Percentiles rank a stretch among this genome's conserved stretches.
These are phyloP conservation scores for Sporothrix phasma DNA, from an alignment of 2,329 filamentous ascomycete genomes.

Conservation along the genomic window DNA sequence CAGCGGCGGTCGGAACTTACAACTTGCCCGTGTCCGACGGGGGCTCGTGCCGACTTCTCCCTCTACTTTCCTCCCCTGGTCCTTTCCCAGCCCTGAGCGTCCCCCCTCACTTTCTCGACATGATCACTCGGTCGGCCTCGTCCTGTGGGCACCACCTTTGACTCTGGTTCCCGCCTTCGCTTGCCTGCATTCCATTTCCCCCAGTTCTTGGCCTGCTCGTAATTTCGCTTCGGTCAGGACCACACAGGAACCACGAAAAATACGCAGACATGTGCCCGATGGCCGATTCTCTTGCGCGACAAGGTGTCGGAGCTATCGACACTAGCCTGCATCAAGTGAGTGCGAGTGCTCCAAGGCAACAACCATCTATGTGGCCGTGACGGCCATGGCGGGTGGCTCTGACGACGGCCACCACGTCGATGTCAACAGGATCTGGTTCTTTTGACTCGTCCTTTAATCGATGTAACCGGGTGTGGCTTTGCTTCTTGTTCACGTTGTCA, in stretches of 20 bases:
- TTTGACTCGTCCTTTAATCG: neutral
- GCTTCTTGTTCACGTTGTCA: neutral
- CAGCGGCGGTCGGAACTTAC: neutral
- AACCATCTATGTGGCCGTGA: neutral
- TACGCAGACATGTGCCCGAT: neutral
- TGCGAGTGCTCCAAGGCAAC: conserved; percentile 1
- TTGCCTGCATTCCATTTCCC: neutral
- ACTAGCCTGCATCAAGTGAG: neutral
- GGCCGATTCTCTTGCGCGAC: neutral
- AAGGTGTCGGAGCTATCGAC: neutral
- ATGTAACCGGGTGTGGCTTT: neutral
- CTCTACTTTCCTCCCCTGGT: neutral
- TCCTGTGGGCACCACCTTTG: neutral
- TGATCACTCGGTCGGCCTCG: neutral
- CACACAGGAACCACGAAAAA: neutral
- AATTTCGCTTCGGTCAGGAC: neutral
- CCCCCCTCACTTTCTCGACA: neutral
- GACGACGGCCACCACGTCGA: neutral
- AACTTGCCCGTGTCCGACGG: conserved; percentile 9
- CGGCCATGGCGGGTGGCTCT: neutral
- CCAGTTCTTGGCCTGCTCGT: neutral
- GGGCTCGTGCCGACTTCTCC: neutral
- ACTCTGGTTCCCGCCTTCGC: neutral
- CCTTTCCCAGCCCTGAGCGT: neutral
- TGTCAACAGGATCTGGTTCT: neutral